phyloP scores from a whole-genome alignment of 163 green algal species.

The Smithsoniella earleae region DNA sequence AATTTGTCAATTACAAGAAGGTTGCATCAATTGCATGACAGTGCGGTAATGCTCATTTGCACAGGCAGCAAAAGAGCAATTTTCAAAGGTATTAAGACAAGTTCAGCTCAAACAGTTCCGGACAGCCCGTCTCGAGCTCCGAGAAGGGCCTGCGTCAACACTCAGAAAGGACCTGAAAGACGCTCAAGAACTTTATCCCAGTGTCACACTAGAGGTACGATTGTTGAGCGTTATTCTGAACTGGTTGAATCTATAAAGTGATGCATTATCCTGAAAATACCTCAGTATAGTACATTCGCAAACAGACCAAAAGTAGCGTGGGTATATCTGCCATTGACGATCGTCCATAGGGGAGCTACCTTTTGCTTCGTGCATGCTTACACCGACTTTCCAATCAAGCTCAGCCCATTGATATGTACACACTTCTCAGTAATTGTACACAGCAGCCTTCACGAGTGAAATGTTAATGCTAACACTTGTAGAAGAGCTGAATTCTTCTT shows the following conservation, averaged over 20 bases:
- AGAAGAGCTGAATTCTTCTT: no score
- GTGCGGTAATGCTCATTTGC: no score
- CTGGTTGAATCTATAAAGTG: not conserved
- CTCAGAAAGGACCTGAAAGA: not conserved
- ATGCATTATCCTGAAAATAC: not conserved
- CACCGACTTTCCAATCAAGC: no score
- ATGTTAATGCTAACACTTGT: no score
- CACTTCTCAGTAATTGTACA: no score
- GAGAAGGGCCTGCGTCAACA: constrained; percentile 2
- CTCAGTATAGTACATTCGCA: not conserved
- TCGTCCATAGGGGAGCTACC: no score
- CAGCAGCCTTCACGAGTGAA: no score
- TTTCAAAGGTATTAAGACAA: not conserved
- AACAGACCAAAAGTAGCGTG: not conserved
- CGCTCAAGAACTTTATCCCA: constrained; percentile 1
- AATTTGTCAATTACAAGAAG: no score
- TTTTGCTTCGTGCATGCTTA: not conserved
- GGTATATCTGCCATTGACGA: not conserved
- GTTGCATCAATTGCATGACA: no score
- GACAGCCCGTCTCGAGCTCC: not conserved
- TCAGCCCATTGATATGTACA: no score
- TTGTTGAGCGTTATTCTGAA: not conserved
- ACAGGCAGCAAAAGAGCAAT: not conserved
- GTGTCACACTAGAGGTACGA: not conserved
- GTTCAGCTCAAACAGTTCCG: constrained; percentile 11